Evolutionary conservation across 1,139 yeast species (phyloP).

Genomic region (Geotrichum aggregatum): DNA sequence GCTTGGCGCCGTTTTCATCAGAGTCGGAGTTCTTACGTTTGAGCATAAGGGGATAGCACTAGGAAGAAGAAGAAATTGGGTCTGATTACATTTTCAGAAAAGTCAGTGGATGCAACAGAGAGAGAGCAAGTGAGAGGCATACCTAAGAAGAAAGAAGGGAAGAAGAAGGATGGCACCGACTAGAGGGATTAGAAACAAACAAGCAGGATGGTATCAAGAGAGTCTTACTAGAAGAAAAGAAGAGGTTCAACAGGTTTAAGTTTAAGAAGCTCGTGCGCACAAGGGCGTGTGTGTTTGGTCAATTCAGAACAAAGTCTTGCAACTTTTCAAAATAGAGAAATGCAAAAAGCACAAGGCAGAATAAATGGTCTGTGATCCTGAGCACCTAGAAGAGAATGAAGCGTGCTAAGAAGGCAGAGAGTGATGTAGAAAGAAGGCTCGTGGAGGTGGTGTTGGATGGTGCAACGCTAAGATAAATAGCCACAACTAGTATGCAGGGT

Average conservation of each 20-base stretch:
- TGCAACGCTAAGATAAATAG: no score
- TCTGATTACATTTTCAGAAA: not conserved
- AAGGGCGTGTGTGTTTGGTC: no score
- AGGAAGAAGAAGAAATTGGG: constrained; percentile 1
- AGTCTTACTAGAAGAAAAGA: not conserved
- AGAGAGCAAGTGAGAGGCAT: constrained; percentile 1
- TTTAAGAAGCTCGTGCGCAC: no score
- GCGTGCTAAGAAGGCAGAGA: no score
- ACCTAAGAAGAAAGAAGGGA: constrained; percentile 4
- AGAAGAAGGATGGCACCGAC: not conserved
- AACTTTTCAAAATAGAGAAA: no score
- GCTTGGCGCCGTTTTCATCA: constrained; percentile 44
- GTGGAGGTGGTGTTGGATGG: no score
- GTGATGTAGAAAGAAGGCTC: no score
- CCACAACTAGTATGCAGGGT: no score
- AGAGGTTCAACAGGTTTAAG: not conserved
- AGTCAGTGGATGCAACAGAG: constrained; percentile 3
- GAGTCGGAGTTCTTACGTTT: constrained; percentile 68
- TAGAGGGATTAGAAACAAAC: not conserved
- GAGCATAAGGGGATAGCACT: constrained; percentile 38
- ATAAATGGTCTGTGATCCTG: no score
- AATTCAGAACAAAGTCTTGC: no score
- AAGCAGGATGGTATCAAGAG: not conserved
- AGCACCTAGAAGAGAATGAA: no score
- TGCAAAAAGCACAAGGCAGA: no score